These are phyloP conservation scores for Cryoendolithus antarcticus DNA, from an alignment of 2,329 filamentous ascomycete species.

Conservation along the genomic window DNA sequence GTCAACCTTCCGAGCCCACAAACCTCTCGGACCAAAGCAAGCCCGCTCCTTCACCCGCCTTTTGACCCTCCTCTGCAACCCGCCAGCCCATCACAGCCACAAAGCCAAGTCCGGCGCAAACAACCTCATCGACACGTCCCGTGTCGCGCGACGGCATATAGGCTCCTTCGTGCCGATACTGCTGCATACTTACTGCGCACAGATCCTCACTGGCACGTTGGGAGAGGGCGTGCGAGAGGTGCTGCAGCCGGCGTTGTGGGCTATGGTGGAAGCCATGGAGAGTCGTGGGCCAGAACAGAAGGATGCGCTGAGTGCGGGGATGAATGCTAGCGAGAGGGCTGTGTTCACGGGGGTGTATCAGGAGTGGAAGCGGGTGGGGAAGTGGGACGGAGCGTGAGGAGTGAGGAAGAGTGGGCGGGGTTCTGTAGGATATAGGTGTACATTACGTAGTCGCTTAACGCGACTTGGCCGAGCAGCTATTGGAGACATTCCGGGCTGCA, in stretches of 20 bases:
- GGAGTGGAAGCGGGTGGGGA: slow-evolving; percentile 31
- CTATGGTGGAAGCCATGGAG: slow-evolving; percentile 40
- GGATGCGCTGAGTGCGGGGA: slow-evolving; percentile 37
- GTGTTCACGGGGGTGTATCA: slow-evolving; percentile 42
- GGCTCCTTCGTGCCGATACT: slow-evolving; percentile 47
- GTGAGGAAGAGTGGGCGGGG: too few species aligned
- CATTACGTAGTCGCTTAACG: too few species aligned
- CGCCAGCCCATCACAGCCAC: slow-evolving; percentile 27
- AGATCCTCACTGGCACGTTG: slow-evolving; percentile 38
- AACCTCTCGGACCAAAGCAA: slow-evolving; percentile 29
- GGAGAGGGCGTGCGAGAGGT: slow-evolving; percentile 40
- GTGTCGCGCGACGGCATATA: slow-evolving; percentile 45
- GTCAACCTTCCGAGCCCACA: slow-evolving; percentile 10
- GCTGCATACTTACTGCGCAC: slow-evolving; percentile 44
- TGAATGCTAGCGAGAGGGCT: slow-evolving; percentile 40
- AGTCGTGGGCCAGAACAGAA: slow-evolving; percentile 32
- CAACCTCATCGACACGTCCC: slow-evolving; percentile 45
- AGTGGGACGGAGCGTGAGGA: slow-evolving; percentile 16
- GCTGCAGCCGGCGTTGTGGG: slow-evolving; percentile 40
- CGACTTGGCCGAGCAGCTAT: too few species aligned
- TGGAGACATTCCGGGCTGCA: too few species aligned
- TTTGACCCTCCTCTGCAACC: slow-evolving; percentile 49
- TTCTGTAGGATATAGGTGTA: too few species aligned
- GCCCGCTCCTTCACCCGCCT: slow-evolving; percentile 41
- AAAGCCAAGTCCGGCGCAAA: slow-evolving; percentile 1